A percentile compares a stretch with the other conserved stretches of the same genome.
Conservation (phyloP, 768 basidiomycete species). For the Terana coerulea region DNA sequence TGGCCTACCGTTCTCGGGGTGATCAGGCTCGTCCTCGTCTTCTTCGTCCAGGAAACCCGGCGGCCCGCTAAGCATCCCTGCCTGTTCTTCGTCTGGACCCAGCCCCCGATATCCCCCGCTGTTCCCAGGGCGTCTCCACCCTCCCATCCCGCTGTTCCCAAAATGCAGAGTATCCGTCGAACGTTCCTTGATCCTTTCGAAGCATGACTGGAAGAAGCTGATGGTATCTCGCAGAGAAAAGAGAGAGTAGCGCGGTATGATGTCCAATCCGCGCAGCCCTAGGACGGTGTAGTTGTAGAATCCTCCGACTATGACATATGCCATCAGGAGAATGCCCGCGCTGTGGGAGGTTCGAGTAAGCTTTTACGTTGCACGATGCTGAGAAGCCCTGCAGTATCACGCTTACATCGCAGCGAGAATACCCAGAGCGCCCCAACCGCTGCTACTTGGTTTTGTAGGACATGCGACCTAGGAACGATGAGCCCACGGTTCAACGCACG, state of each 20-base stretch:
- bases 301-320: constrained; percentile 65
- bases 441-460: constrained; percentile 54
- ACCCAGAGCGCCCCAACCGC: constrained; percentile 48
- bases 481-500: no score
- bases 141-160: constrained; percentile 18
- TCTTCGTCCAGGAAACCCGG: constrained; percentile 26
- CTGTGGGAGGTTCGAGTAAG: constrained; percentile 33
- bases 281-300: constrained; percentile 80
- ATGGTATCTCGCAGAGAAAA: constrained; percentile 27
- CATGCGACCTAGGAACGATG: constrained; percentile 60
- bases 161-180: constrained; percentile 21
- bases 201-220: constrained; percentile 18
- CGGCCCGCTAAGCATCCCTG: constrained; percentile 24
- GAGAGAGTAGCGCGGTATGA: constrained; percentile 60
- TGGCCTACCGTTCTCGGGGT: constrained; percentile 2
- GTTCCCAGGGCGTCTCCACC: constrained; percentile 9
- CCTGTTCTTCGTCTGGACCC: constrained; percentile 23
- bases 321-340: constrained; percentile 48
- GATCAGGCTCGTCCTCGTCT: constrained; percentile 21
- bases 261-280: constrained; percentile 64
- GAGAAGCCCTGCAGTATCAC: not conserved
- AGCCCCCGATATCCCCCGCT: constrained; percentile 23
- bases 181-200: constrained; percentile 19
- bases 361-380: not conserved
- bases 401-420: constrained; percentile 60